Percentiles rank a stretch among this genome's conserved stretches.
These are phyloP conservation scores for Eremothecium coryli DNA, from an alignment of 1,139 yeast genomes.

Conservation along the genomic window DNA sequence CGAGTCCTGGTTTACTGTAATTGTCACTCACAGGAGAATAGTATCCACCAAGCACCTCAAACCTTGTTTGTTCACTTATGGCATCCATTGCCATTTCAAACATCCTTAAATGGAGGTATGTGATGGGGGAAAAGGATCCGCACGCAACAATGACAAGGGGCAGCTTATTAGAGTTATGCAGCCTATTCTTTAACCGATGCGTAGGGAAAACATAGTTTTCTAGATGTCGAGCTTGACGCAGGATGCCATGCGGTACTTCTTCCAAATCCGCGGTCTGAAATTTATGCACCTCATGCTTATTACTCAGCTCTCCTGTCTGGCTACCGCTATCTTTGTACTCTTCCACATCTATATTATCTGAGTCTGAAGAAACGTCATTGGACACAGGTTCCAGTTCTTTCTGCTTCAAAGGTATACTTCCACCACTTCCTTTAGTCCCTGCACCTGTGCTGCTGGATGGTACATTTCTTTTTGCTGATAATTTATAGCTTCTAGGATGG, in stretches of 20 bases:
- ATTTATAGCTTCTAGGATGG: conserved; percentile 35
- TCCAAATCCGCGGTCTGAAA: conserved; percentile 85
- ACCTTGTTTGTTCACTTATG: conserved; percentile 83
- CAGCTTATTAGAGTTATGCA: conserved; percentile 67
- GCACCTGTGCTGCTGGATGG: conserved; percentile 3
- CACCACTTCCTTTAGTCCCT: conserved; percentile 2
- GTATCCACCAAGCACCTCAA: conserved; percentile 93
- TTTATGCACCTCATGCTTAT: too few relatives aligned
- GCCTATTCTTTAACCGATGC: conserved; percentile 65
- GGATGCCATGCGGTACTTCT: conserved; percentile 91
- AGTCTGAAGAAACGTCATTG: conserved; percentile 34
- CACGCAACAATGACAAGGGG: conserved; percentile 95
- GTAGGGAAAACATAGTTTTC: conserved; percentile 71
- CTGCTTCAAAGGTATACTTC: conserved; percentile 35
- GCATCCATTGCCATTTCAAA: conserved; percentile 97
- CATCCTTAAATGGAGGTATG: conserved; percentile 90
- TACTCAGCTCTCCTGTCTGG: conserved; percentile 32
- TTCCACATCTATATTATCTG: conserved; percentile 8
- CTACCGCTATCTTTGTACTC: conserved; percentile 3
- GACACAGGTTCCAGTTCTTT: conserved; percentile 40
- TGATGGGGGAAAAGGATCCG: conserved; percentile 93
- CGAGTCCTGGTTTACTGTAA: conserved; percentile 87
- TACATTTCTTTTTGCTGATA: conserved; percentile 13
- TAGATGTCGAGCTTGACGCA: conserved; percentile 68
- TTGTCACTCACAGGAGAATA: conserved; percentile 96